These are phyloP conservation scores for Mortierella hygrophila DNA, from an alignment of 192 early-diverging fungal genomes.

Conservation along the genomic window DNA sequence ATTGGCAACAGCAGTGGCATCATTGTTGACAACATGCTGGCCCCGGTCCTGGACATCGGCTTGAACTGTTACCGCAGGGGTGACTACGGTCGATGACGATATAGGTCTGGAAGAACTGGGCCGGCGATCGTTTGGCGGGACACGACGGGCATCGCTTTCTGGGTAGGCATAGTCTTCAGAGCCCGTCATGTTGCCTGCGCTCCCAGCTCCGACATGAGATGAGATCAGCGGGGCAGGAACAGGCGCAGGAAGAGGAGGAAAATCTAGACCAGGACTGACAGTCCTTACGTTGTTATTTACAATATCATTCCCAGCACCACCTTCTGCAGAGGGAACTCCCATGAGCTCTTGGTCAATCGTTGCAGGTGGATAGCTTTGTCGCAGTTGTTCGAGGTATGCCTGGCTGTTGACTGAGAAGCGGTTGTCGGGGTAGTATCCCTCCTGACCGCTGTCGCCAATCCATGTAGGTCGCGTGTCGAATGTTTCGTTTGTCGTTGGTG, in stretches of 20 bases:
- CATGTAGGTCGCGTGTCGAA: neutral
- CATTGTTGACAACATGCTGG: neutral
- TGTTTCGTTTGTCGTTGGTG: neutral
- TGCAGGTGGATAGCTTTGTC: neutral
- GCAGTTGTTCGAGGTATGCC: neutral
- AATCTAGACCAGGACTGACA: neutral
- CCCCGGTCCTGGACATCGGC: neutral
- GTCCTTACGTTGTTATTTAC: neutral
- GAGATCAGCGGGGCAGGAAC: neutral
- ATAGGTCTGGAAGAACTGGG: neutral
- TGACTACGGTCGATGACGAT: no score
- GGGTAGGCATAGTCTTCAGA: constrained; percentile 5
- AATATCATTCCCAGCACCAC: neutral
- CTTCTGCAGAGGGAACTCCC: neutral
- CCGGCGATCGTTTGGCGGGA: neutral
- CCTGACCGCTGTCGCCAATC: neutral
- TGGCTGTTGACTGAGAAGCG: neutral
- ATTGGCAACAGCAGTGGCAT: neutral
- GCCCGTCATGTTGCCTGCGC: neutral
- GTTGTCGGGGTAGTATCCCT: neutral
- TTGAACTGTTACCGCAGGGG: neutral
- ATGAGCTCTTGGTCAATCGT: neutral
- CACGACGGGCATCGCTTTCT: constrained; percentile 7
- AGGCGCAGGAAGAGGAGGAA: neutral
- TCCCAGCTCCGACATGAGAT: neutral